Conservation (phyloP, 371 early-diverging fungal genomes). For the Capillidium heterosporum region DNA sequence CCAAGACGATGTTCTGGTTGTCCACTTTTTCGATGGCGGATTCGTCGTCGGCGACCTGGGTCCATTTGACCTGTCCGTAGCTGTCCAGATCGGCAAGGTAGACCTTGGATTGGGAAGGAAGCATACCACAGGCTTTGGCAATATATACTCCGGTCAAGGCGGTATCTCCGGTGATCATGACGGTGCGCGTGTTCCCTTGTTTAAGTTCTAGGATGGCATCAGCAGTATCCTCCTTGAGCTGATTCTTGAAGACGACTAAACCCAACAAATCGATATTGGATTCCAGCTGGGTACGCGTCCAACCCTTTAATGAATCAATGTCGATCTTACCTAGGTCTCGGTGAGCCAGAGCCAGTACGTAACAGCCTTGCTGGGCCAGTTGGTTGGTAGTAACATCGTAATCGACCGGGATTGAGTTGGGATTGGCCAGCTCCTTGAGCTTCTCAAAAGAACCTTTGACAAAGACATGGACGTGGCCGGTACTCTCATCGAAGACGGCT, state of each 20-base stretch:
- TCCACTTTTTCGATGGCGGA: background rate
- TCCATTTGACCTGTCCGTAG: conserved; percentile 22
- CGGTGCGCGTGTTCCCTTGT: conserved; percentile 46
- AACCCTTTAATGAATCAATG: conserved; percentile 18
- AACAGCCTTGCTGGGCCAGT: conserved; percentile 55
- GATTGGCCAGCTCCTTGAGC: conserved; percentile 32
- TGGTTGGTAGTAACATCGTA: conserved; percentile 30
- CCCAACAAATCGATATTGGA: conserved; percentile 40
- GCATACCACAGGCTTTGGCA: conserved; percentile 64
- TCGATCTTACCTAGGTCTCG: conserved; percentile 26
- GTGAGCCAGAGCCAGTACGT: conserved; percentile 61
- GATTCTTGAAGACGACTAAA: conserved; percentile 72
- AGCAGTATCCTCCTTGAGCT: conserved; percentile 59
- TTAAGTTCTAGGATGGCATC: conserved; percentile 60
- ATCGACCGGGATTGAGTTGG: conserved; percentile 33
- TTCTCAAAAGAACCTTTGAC: conserved; percentile 74
- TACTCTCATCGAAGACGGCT: conserved; percentile 33
- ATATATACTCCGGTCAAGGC: conserved; percentile 76
- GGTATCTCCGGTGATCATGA: conserved; percentile 93
- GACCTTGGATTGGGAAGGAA: conserved; percentile 18
- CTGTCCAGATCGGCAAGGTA: conserved; percentile 24
- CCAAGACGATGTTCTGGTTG: background rate
- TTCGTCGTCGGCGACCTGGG: conserved; percentile 14
- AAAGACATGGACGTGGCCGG: conserved; percentile 39
- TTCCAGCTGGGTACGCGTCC: conserved; percentile 51